phyloP scores from a whole-genome alignment of 495 filamentous ascomycete genomes.

The Parachaetomium inaequale region DNA sequence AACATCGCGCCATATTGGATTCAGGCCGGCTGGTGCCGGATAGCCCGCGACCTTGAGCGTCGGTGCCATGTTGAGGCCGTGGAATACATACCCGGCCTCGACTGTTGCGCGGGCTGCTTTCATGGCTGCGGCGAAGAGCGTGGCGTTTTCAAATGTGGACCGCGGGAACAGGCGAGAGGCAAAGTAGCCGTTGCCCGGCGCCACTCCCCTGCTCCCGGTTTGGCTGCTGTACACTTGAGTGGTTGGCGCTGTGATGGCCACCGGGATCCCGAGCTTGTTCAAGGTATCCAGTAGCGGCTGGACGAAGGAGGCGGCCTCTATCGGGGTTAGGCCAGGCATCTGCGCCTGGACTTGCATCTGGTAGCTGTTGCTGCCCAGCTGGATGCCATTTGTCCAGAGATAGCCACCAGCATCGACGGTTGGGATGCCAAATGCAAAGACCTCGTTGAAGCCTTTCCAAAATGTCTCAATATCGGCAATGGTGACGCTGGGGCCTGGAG shows the following conservation, averaged over 20 bases:
- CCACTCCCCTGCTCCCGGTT: constrained; percentile 16
- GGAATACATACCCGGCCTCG: constrained; percentile 40
- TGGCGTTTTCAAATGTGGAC: constrained; percentile 34
- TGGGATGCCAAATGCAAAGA: constrained; percentile 40
- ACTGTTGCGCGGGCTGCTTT: constrained; percentile 38
- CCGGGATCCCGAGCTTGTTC: constrained; percentile 31
- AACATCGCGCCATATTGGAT: constrained; percentile 53
- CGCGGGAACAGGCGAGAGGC: constrained; percentile 52
- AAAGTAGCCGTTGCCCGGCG: constrained; percentile 30
- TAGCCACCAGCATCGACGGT: constrained; percentile 44
- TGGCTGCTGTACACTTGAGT: constrained; percentile 19
- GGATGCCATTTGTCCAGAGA: constrained; percentile 40
- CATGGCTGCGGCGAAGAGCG: constrained; percentile 41
- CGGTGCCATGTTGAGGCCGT: constrained; percentile 44
- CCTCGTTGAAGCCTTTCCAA: constrained; percentile 44
- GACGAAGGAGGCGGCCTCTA: constrained; percentile 25
- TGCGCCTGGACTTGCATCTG: constrained; percentile 32
- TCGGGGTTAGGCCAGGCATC: constrained; percentile 25
- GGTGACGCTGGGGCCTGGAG: constrained; percentile 1
- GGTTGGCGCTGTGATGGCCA: constrained; percentile 24
- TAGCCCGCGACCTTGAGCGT: constrained; percentile 33
- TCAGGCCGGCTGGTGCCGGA: constrained; percentile 38
- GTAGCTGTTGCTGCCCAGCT: constrained; percentile 21
- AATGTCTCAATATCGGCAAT: constrained; percentile 37
- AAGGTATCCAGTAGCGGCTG: constrained; percentile 20